Base-by-base conservation (phyloP, 192 early-diverging fungal genomes). In the Spizellomyces sp. region DNA sequence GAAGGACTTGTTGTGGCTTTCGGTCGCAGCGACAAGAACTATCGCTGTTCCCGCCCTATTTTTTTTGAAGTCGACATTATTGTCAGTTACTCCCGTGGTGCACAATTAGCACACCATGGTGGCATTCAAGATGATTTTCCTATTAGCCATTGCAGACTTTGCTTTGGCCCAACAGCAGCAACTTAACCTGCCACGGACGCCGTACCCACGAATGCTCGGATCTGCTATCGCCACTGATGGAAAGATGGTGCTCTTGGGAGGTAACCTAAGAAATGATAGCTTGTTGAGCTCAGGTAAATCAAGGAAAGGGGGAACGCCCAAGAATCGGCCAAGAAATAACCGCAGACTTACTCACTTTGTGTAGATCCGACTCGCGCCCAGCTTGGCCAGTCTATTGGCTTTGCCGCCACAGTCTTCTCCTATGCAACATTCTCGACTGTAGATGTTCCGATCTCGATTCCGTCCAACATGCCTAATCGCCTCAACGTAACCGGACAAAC, bases 151-250 rank as follows among this genome's bases (percentile, higher is more conserved):
- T 36, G 27, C 27, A 36, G 27, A 36, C 27, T 36, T 36, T 0
- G 27, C 27, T 36, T 36, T 36, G 27, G 27, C 27, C 27, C 27
- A 36, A 36, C 27, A 36, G 27, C 1, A 2, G 27, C 27, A 61
- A 42, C 17, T 61, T 14, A 65, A 65, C 63, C 48, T 65, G 63
- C 63, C 63, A 44, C 43, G n/a, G 12, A 65, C 63, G 22, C 41
- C 44, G 41, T 65, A 65, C 27, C 17, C 63, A 14, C 12, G 63
- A 43, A 65, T 65, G 46, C 14, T 14, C n/a, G 46, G 43, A 41
- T 42, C 63, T 10, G 15, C 27, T 12, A 46, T 65, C 12, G 63
- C 63, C 44, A 48, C 46, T 5, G 45, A 46, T 42, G 27, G 15
- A 48, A 46, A 44, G 15, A 19, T 65, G 46, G n/a, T 65, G 36